A percentile compares a stretch with the other conserved stretches of the same genome.
phyloP scores from a whole-genome alignment of 1,284 basidiomycete species.

The Sanghuangporus baumii region DNA sequence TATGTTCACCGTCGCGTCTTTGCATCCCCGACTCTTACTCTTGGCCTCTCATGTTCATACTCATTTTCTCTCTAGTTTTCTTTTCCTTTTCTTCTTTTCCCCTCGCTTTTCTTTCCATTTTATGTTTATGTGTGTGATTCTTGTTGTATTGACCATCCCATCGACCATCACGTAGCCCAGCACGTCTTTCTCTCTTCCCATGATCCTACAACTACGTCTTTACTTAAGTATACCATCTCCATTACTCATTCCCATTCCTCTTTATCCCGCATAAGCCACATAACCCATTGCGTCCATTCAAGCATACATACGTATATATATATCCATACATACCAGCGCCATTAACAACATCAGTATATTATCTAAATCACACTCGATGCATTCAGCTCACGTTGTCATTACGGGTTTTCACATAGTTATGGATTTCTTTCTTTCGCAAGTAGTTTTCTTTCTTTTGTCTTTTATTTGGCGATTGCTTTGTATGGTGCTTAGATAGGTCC shows the following conservation, averaged over 20 bases:
- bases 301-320: not conserved
- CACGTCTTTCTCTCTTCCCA: not conserved
- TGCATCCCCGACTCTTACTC: too few species aligned
- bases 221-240: not conserved
- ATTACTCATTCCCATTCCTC: not conserved
- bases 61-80: not conserved
- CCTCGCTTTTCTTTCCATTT: not conserved
- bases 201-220: not conserved
- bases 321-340: not conserved
- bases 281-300: not conserved
- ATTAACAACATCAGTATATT: too few species aligned
- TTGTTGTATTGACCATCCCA: not conserved
- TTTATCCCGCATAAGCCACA: not conserved
- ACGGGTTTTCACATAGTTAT: not conserved
- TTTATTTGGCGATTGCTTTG: not conserved
- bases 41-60: too few species aligned
- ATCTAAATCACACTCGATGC: too few species aligned
- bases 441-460: not conserved
- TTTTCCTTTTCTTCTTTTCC: not conserved
- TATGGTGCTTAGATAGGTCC: not conserved
- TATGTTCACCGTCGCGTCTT: too few species aligned
- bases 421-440: not conserved
- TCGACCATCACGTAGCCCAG: not conserved
- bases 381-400: not conserved
- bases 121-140: not conserved